Evolutionary conservation across 495 filamentous ascomycete species (phyloP).

Genomic region (Neurospora pannonica): DNA sequence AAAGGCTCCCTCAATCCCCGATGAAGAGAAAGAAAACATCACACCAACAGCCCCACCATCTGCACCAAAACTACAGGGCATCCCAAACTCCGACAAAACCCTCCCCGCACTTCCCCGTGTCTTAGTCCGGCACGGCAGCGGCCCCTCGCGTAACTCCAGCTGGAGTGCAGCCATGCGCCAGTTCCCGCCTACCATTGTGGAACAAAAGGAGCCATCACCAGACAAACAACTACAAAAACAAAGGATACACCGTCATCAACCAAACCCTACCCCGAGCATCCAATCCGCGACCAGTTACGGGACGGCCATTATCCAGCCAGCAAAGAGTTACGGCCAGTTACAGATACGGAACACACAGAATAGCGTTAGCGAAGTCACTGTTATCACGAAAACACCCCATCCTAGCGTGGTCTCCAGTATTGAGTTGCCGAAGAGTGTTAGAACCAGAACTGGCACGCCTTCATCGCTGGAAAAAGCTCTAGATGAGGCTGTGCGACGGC

Average conservation of each 20-base stretch:
- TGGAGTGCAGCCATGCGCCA: not conserved
- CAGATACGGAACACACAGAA: not conserved
- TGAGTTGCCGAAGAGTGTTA: not conserved
- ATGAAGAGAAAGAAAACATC: not conserved
- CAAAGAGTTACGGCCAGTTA: not conserved
- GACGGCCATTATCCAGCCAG: not conserved
- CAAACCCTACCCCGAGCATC: not conserved
- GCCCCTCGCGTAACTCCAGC: not conserved
- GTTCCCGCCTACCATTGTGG: conserved; percentile 16
- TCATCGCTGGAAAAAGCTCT: conserved; percentile 30
- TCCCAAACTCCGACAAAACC: not conserved
- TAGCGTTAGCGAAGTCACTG: not conserved
- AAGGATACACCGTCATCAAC: conserved; percentile 13
- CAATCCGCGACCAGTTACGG: not conserved
- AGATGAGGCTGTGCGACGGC: conserved; percentile 24
- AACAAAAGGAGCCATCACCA: conserved; percentile 22
- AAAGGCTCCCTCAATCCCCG: not conserved
- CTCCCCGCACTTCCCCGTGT: not conserved
- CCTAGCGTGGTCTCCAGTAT: not conserved
- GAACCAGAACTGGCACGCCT: conserved; percentile 6
- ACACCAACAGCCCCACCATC: not conserved
- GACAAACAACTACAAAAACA: conserved; percentile 11
- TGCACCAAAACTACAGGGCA: not conserved
- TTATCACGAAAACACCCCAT: not conserved
- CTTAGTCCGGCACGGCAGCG: not conserved